Conservation (phyloP, 306 rosid species). For the Coriaria nepalensis region DNA sequence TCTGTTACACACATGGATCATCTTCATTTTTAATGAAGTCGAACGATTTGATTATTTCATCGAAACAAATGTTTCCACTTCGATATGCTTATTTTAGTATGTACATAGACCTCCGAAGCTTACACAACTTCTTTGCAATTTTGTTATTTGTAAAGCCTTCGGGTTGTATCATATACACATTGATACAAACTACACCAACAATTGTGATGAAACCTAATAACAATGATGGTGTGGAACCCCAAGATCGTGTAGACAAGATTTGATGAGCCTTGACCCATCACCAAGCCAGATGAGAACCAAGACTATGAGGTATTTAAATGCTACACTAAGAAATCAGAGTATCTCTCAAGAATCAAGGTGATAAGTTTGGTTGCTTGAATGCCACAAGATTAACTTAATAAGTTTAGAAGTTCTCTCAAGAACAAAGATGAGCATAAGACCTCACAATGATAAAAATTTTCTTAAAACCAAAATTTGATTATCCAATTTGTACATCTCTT, state of each 20-base stretch:
- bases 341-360: background rate
- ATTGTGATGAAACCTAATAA: background rate
- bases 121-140: too few species aligned
- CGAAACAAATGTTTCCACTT: too few species aligned
- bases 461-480: background rate
- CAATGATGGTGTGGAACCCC: background rate
- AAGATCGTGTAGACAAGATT: background rate
- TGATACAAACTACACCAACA: background rate
- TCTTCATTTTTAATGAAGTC: too few species aligned
- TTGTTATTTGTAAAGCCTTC: too few species aligned
- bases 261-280: background rate
- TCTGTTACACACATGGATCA: too few species aligned
- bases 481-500: background rate
- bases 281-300: constrained; percentile 3
- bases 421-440: constrained; percentile 2
- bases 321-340: background rate
- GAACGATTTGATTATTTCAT: too few species aligned
- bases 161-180: too few species aligned
- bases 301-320: background rate
- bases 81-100: too few species aligned
- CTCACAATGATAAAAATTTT: background rate
- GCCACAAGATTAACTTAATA: constrained; percentile 1
- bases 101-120: too few species aligned
- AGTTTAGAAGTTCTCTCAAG: constrained; percentile 5
- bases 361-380: background rate